Evolutionary conservation across 768 basidiomycete genomes (phyloP).

Genomic region (Mycena pura): DNA sequence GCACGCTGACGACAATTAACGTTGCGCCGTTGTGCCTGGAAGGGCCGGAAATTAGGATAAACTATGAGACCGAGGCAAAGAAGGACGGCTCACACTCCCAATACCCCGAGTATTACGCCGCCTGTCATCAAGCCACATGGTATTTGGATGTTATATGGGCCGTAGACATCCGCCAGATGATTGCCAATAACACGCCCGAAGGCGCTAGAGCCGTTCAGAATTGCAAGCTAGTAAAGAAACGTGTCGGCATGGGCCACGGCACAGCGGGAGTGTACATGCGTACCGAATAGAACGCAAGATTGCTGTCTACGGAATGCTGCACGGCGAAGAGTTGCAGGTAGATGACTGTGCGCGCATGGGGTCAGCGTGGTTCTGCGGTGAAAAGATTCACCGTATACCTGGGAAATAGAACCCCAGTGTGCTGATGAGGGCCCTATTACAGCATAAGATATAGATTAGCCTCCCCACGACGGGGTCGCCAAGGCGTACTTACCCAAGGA

Average conservation of each 20-base stretch:
- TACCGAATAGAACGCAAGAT: conserved; percentile 18
- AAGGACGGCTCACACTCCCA: neutral
- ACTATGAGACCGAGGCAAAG: neutral
- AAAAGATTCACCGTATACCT: neutral
- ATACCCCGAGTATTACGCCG: neutral
- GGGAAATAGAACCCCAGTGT: conserved; percentile 17
- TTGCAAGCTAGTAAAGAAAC: neutral
- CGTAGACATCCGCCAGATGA: neutral
- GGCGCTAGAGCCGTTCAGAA: conserved; percentile 4
- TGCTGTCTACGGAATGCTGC: conserved; percentile 7
- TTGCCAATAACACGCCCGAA: conserved; percentile 2
- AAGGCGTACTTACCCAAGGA: conserved; percentile 6
- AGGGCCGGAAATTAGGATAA: neutral
- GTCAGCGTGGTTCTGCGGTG: neutral
- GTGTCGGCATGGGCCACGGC: too few relatives aligned
- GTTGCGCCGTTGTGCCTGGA: conserved; percentile 1
- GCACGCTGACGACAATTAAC: neutral
- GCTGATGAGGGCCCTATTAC: conserved; percentile 7
- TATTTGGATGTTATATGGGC: conserved; percentile 5
- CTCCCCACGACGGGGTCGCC: neutral
- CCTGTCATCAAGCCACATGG: conserved; percentile 8
- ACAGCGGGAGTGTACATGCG: too few relatives aligned
- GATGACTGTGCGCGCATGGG: neutral
- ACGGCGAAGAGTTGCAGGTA: conserved; percentile 21
- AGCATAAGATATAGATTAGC: neutral